phyloP scores from a whole-genome alignment of 495 filamentous ascomycete genomes.

The Xylaria nigripes region DNA sequence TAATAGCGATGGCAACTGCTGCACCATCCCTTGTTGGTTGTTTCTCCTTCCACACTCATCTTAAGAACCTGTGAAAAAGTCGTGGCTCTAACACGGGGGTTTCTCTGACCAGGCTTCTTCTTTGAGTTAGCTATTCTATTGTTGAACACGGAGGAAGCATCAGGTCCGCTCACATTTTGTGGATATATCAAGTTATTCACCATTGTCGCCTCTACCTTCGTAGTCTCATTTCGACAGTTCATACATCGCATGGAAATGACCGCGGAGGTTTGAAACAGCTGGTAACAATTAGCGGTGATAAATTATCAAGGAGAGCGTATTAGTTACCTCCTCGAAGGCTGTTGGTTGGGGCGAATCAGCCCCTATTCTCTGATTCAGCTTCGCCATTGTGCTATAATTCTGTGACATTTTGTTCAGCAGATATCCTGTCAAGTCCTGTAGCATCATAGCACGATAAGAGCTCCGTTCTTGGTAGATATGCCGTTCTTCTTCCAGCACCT shows the following conservation, averaged over 20 bases:
- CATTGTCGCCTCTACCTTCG: conserved; percentile 56
- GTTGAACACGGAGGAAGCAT: conserved; percentile 9
- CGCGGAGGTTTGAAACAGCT: conserved; percentile 34
- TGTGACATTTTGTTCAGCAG: conserved; percentile 62
- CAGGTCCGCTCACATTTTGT: conserved; percentile 35
- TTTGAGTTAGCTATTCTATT: conserved; percentile 11
- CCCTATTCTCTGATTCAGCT: conserved; percentile 32
- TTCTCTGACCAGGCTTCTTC: conserved; percentile 38
- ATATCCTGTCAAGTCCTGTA: conserved; percentile 71
- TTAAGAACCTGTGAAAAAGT: conserved; percentile 79
- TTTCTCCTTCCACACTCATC: conserved; percentile 76
- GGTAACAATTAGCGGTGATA: not conserved
- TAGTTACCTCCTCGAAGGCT: conserved; percentile 23
- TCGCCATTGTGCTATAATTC: conserved; percentile 57
- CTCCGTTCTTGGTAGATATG: conserved; percentile 30
- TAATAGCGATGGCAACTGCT: conserved; percentile 80
- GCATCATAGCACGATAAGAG: conserved; percentile 55
- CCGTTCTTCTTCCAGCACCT: conserved; percentile 78
- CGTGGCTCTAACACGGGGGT: conserved; percentile 45
- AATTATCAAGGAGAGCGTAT: not conserved
- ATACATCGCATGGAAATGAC: conserved; percentile 63
- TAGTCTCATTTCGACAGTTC: conserved; percentile 71
- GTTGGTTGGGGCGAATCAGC: conserved; percentile 8
- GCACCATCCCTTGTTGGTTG: conserved; percentile 81
- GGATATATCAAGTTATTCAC: conserved; percentile 84